Percentiles rank a stretch among this genome's conserved stretches.
These are phyloP conservation scores for Periconia digitata DNA, from an alignment of 2,329 filamentous ascomycete species.

Conservation along the genomic window DNA sequence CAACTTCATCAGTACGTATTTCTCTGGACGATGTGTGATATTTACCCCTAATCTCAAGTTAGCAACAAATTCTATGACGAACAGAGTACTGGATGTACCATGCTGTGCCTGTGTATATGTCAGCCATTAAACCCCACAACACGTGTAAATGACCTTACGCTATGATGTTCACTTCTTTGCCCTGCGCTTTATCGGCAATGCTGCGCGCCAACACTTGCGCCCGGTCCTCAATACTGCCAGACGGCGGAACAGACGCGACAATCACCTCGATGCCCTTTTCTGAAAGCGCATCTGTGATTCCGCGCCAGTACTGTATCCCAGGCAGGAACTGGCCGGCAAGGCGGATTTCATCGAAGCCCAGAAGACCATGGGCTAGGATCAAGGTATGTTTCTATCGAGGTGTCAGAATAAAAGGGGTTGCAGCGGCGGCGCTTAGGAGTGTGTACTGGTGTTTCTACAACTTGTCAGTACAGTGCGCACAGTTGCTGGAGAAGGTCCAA, in stretches of 20 bases:
- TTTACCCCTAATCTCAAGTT: constrained; percentile 40
- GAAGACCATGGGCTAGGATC: constrained; percentile 65
- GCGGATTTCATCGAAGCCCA: constrained; percentile 66
- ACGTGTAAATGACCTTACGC: constrained; percentile 50
- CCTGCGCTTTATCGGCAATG: constrained; percentile 56
- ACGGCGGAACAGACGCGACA: constrained; percentile 61
- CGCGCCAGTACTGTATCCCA: constrained; percentile 65
- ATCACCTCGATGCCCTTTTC: constrained; percentile 63
- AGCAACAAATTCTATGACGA: constrained; percentile 10
- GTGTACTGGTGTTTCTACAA: constrained; percentile 36
- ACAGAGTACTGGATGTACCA: constrained; percentile 32
- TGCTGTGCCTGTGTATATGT: constrained; percentile 55
- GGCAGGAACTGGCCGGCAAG: constrained; percentile 57
- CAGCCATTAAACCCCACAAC: constrained; percentile 7
- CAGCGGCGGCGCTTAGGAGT: neutral
- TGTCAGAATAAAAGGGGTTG: neutral
- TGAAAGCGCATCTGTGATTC: constrained; percentile 60
- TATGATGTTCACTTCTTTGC: constrained; percentile 65
- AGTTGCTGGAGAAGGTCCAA: neutral
- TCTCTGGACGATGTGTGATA: neutral
- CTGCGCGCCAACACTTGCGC: constrained; percentile 56
- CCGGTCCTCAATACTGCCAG: constrained; percentile 60
- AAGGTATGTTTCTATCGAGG: constrained; percentile 54
- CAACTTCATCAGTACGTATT: constrained; percentile 16
- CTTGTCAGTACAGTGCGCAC: constrained; percentile 14